These are phyloP conservation scores for Globisporangium megalacanthum DNA, from an alignment of 352 stramenopile species.

Conservation along the genomic window DNA sequence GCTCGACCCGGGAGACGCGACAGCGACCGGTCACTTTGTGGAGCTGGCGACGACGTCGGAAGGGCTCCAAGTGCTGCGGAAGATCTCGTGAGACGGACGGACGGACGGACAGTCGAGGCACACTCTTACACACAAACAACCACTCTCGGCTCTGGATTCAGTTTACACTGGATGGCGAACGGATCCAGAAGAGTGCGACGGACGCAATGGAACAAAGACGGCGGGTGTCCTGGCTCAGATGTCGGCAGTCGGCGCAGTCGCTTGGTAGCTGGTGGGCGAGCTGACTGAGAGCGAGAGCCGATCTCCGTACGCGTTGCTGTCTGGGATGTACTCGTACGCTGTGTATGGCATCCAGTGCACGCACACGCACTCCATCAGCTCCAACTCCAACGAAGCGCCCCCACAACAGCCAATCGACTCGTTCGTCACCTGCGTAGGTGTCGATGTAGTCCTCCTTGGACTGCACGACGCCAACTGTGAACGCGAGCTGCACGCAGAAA, in stretches of 20 bases:
- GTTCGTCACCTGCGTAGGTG: slow-evolving; percentile 61
- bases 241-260: slow-evolving; percentile 50
- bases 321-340: slow-evolving; percentile 85
- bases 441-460: slow-evolving; percentile 83
- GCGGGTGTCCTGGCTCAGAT: slow-evolving; percentile 21
- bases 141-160: neutral
- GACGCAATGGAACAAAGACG: neutral
- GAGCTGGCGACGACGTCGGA: slow-evolving; percentile 35
- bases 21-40: slow-evolving; percentile 34
- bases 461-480: slow-evolving; percentile 61
- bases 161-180: neutral
- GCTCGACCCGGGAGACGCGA: slow-evolving; percentile 30
- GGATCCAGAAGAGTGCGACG: neutral
- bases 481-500: slow-evolving; percentile 50
- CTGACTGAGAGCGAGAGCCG: slow-evolving; percentile 27
- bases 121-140: neutral
- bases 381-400: neutral
- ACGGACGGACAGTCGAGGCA: no score
- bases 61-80: slow-evolving; percentile 53
- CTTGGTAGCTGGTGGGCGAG: slow-evolving; percentile 57
- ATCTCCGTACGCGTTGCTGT: slow-evolving; percentile 39
- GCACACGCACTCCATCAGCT: neutral
- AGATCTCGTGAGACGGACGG: slow-evolving; percentile 25
- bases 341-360: neutral
- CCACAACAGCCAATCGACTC: neutral